A percentile compares a stretch with the other conserved stretches of the same genome.
Evolutionary conservation across 495 filamentous ascomycete species (phyloP).

Genomic region (Umbilicaria muhlenbergii): DNA sequence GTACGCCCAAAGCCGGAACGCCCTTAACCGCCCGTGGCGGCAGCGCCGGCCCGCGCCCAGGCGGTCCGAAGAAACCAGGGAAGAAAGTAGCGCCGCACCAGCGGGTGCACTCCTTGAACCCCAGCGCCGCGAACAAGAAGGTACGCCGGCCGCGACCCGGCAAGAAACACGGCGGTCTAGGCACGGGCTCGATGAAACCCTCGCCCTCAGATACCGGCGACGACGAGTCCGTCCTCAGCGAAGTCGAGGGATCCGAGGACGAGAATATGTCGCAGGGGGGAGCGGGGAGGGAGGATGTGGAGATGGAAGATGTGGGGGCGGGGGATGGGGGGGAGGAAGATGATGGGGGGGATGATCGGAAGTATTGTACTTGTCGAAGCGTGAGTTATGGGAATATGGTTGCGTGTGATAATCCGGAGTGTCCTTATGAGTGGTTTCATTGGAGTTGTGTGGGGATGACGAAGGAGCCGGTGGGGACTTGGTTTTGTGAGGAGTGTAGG

Average conservation of each 20-base stretch:
- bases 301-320: slow-evolving; percentile 28
- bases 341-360: slow-evolving; percentile 70
- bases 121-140: slow-evolving; percentile 23
- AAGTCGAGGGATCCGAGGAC: slow-evolving; percentile 7
- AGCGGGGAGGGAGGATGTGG: slow-evolving; percentile 24
- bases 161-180: slow-evolving; percentile 15
- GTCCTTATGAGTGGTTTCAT: slow-evolving; percentile 96
- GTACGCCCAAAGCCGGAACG: slow-evolving; percentile 68
- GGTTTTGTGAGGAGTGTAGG: slow-evolving; percentile 78
- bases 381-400: slow-evolving; percentile 97
- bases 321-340: slow-evolving; percentile 66
- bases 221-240: neutral
- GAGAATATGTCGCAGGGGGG: slow-evolving; percentile 14
- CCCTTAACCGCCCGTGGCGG: slow-evolving; percentile 6
- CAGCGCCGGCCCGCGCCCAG: slow-evolving; percentile 10
- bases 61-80: slow-evolving; percentile 21
- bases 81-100: slow-evolving; percentile 58
- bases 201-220: slow-evolving; percentile 1
- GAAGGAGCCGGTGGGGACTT: slow-evolving; percentile 75
- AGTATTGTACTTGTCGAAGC: slow-evolving; percentile 86
- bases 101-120: slow-evolving; percentile 37
- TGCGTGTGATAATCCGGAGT: slow-evolving; percentile 86
- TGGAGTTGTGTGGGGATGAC: slow-evolving; percentile 88
- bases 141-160: slow-evolving; percentile 33
- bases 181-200: neutral